Evolutionary conservation across 2,329 filamentous ascomycete genomes (phyloP), one percentile per base, ranked within the genome.

Genomic region (Cytospora piceae): DNA sequence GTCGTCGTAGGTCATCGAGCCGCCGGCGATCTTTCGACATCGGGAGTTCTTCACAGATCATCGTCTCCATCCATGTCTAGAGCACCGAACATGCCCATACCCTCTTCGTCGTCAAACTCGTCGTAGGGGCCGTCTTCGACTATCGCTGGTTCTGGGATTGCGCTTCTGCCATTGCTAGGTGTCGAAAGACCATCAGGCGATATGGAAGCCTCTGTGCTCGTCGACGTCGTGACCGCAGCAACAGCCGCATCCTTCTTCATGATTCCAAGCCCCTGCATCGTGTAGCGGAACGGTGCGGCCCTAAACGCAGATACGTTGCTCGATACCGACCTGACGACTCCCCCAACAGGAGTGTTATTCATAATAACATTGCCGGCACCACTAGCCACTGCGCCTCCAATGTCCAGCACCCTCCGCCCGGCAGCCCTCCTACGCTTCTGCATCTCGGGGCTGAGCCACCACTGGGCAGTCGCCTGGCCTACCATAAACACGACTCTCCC

Each of bases 401-500:
- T 59, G 39, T 60, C 62, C 31, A 59, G 55, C 29, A 64, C 34
- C 15, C 49, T 58, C 32, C 61, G 61, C 15, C 37, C 65, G 31
- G 52, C 65, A 53, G 65, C 61, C 42, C 61, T 56, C 37, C 65
- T 63, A 37, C 65, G 55, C 17, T 66, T 58, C 32, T 61, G 65
- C 65, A 66, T 66, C 56, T 66, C 65, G 29, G 61, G 49, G 24
- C 65, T 64, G 4, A 57, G 55, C 65, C 65, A 66, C 65, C 65
- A 66, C 56, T 66, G 65, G 34, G 58, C 65, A 14, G 61, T 64
- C 15, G 61, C 65, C 46, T 66, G 60, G n/a, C 58, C 59, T 34
- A 64, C 65, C 65, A 66, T 66, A 15, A 59, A 59, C 8, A 66
- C 56, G 15, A 66, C 65, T 34, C 63, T 64, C 22, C 65, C 65